Evolutionary conservation across 2,329 filamentous ascomycete species (phyloP), one percentile per base, ranked within the genome.

Genomic region (Diatrype stigma): DNA sequence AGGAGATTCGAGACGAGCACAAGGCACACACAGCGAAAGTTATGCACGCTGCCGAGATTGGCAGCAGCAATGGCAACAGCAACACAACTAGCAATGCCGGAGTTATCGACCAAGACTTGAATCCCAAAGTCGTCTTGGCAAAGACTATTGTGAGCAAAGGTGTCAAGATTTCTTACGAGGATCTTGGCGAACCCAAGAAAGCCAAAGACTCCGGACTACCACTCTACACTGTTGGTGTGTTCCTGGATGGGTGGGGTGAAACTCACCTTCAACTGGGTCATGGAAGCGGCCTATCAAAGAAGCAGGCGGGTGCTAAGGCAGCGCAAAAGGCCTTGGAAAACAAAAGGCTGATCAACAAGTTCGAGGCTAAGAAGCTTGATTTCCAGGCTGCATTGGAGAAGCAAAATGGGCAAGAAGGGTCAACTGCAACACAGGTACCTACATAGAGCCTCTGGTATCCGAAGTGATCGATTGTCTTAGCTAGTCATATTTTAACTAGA

Each of bases 201-300:
- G 77, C 85, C 58, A 79, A 74, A 59, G 70, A 74, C 42, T 72
- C 67, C 14, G 79, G 77, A 1, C 67, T 85, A 26, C 76, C 80
- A 17, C 68, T 84, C 23, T 89, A 81, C 63, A 80, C 77, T 2
- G 76, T 90, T 1, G 85, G 79, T 1, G 77, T 82, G 0, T 87
- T 82, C 59, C 70, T 90, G 26, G 79, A 82, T 19, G 87, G 86
- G 0, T 88, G 84, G 76, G 87, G 87, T 4, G 83, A 86, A 66
- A 77, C 75, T 30, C 72, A 80, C 46, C 79, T 82, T 63, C 70
- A 80, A 51, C 68, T 92, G 6, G 88, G 84, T 0, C 75, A 73
- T 42, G 88, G 86, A 0, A 79, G 77, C 30, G 87, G 80, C 1
- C 69, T 82, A 55, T 82, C 78, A 49, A 90, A 90, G 70, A 82